Evolutionary conservation across 129 eudicot species (phyloP).

Genomic region (Artemisia annua): DNA sequence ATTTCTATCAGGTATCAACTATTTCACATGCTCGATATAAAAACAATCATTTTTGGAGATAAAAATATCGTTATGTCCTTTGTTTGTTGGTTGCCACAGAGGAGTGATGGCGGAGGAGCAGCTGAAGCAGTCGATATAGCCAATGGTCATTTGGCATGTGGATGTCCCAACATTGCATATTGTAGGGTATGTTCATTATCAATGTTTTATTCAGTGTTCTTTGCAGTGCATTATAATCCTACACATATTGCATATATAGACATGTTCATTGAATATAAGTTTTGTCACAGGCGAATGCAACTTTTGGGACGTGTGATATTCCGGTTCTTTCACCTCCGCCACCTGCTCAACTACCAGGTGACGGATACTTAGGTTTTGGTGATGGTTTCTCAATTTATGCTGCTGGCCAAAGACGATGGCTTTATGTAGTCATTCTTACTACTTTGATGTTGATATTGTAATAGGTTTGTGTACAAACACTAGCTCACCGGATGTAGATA

Average conservation of each 20-base stretch:
- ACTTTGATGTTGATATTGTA: constrained; percentile 3
- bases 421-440: constrained; percentile 10
- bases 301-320: constrained; percentile 69
- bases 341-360: constrained; percentile 56
- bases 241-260: neutral
- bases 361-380: constrained; percentile 21
- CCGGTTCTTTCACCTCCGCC: constrained; percentile 79
- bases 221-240: neutral
- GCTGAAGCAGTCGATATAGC: constrained; percentile 87
- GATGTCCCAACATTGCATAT: constrained; percentile 77
- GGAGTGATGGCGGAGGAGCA: constrained; percentile 96
- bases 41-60: neutral
- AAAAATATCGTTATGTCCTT: no score
- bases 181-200: constrained; percentile 57
- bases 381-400: constrained; percentile 10
- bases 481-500: neutral
- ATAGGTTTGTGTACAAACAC: constrained; percentile 4
- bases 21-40: neutral
- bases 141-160: constrained; percentile 80
- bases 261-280: neutral
- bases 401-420: constrained; percentile 8
- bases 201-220: neutral
- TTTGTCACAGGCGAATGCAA: constrained; percentile 54
- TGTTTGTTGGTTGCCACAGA: constrained; percentile 39
- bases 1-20: constrained; percentile 66